Evolutionary conservation across 257 asterid genomes (phyloP), one percentile per base, ranked within the genome.

Genomic region (Solanum clarkiae): DNA sequence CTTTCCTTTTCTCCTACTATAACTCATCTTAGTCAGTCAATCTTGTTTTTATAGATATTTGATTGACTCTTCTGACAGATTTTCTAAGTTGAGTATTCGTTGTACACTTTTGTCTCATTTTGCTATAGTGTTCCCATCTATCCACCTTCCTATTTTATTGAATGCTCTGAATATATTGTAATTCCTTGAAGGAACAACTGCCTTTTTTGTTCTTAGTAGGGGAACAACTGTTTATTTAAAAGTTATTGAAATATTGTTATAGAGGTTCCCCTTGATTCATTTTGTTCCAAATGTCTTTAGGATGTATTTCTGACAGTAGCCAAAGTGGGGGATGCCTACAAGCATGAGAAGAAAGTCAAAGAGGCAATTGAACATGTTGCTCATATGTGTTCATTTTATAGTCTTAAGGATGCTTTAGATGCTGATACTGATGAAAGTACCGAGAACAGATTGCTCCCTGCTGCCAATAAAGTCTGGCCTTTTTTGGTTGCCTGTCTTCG

Each of bases 381-480:
- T 51, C 82, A 88, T 80, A 87, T 90, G 70, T 77, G 86, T 83
- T 91, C 94, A 40, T 88, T 94, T 42, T 86, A 93, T 87, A 80
- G 85, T 87, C 98, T 95, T 84, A 91, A 82, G 70, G 98, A 97
- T 86, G 88, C 92, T 79, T 89, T 94, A 63, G 94, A 90, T 83
- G 93, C 92, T 83, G 88, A 92, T 59, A 94, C 89, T 90, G 98
- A 95, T 89, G 98, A 92, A 89, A 85, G 93, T 83, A 88, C 72
- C 22, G 99, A 95, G 88, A 95, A 93, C 83, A 88, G 96, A 90
- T 88, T 93, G 89, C 98, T 97, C 88, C 99, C 99, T 80, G 98
- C 99, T 59, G 87, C 92, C 93, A 97, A 97, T 85, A 95, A 94
- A 92, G 91, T 94, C n/a, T 97, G 99, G 99, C 98, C 98, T 29